A percentile compares a stretch with the other conserved stretches of the same genome.
Conservation (phyloP, 2,329 filamentous ascomycete genomes). For the Fusarium concolor region DNA sequence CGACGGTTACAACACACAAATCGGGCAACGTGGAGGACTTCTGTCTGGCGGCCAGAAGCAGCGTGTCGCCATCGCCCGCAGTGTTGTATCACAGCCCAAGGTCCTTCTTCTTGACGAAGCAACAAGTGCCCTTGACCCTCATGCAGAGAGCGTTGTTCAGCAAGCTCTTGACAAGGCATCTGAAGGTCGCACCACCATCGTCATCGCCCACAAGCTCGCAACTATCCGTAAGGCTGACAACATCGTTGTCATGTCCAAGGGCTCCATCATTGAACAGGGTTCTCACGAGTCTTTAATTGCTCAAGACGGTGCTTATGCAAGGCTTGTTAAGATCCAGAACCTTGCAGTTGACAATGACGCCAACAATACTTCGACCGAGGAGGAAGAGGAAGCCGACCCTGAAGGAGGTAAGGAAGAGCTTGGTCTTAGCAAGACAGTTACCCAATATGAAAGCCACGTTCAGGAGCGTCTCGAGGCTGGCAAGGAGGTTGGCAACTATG, state of each 20-base stretch:
- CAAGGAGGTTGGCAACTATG: conserved; percentile 54
- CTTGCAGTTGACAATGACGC: conserved; percentile 46
- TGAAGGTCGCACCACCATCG: conserved; percentile 68
- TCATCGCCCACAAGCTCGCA: conserved; percentile 70
- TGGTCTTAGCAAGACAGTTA: conserved; percentile 47
- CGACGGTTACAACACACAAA: conserved; percentile 62
- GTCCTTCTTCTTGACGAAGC: conserved; percentile 76
- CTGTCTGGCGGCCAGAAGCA: conserved; percentile 76
- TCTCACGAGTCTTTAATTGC: conserved; percentile 64
- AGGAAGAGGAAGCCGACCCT: conserved; percentile 39
- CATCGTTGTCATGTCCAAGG: conserved; percentile 47
- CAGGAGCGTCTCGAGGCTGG: conserved; percentile 49
- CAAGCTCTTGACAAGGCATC: conserved; percentile 65
- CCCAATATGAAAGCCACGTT: conserved; percentile 48
- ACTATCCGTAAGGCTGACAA: conserved; percentile 50
- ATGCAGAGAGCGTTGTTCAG: conserved; percentile 62
- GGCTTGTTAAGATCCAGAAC: conserved; percentile 59
- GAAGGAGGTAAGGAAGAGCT: conserved; percentile 35
- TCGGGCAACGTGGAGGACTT: conserved; percentile 72
- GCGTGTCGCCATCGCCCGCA: conserved; percentile 72
- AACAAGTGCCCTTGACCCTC: conserved; percentile 64
- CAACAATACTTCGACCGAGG: conserved; percentile 40
- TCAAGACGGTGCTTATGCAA: conserved; percentile 61
- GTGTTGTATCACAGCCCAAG: conserved; percentile 68
- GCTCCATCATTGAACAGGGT: conserved; percentile 46